Evolutionary conservation across 2,329 filamentous ascomycete species (phyloP), one percentile per base, ranked within the genome.

Genomic region (Endothia cerciana): DNA sequence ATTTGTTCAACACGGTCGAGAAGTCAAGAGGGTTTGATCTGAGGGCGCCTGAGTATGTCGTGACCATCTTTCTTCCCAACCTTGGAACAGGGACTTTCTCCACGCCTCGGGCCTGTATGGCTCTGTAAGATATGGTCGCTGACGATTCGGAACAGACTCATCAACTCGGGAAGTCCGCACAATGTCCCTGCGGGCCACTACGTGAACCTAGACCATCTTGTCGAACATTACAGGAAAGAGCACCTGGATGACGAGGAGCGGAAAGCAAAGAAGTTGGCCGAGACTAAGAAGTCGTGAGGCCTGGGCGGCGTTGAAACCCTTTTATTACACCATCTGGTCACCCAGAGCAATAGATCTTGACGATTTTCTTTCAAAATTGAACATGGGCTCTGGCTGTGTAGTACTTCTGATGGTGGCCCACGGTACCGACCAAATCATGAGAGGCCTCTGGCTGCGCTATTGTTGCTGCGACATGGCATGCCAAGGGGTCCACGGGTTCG

Each of bases 151-250:
- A n/a, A 25, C 65, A 87, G 85, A 74, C 76, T 82, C 28, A 75
- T 88, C 63, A 76, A 81, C 70, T 78, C 80, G n/a, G 81, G 84
- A 68, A 81, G 82, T 25, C 78, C 79, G 25, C 80, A 79, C 73
- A 86, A 85, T 74, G 79, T 87, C 22, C 83, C 82, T 33, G 85
- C 86, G 36, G 86, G 86, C 49, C 82, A 85, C 71, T 77, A 80
- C 69, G 74, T 79, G 70, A 85, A 85, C 74, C 75, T 88, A 57
- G 84, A 86, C 74, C 77, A 85, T 71, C 79, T 87, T 36, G 80
- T 86, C 19, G 84, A 83, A 73, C 86, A 87, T 77, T 88, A 85
- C 78, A 78, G 78, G 71, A 79, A 84, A 74, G 76, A 83, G 76
- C 81, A 87, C 70, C 72, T 82, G 63, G 81, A 81, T 65, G 83